Evolutionary conservation across 352 stramenopile genomes (phyloP).

Genomic region (Salisapilia sapeloensis): DNA sequence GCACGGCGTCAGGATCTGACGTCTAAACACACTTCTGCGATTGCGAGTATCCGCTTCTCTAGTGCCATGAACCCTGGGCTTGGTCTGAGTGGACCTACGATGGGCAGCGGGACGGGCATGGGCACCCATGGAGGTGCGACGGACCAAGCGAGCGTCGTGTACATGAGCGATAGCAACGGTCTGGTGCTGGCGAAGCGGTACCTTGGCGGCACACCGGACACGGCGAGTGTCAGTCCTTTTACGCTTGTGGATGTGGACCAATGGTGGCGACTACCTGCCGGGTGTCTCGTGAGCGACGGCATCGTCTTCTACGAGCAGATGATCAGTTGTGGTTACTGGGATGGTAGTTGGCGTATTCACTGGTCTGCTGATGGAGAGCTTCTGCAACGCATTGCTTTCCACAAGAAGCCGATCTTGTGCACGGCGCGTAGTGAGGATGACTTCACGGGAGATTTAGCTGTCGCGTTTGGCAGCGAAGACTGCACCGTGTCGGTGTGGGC

Average conservation of each 20-base stretch:
- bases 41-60: slow-evolving; percentile 65
- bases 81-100: slow-evolving; percentile 23
- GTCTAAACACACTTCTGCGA: slow-evolving; percentile 44
- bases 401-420: slow-evolving; percentile 77
- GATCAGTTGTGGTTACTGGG: slow-evolving; percentile 80
- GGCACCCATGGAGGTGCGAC: slow-evolving; percentile 37
- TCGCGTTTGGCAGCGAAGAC: slow-evolving; percentile 75
- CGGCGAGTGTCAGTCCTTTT: slow-evolving; percentile 48
- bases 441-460: slow-evolving; percentile 67
- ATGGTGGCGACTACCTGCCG: slow-evolving; percentile 69
- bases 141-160: slow-evolving; percentile 57
- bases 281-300: slow-evolving; percentile 53
- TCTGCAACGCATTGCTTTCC: slow-evolving; percentile 72
- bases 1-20: slow-evolving; percentile 62
- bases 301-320: slow-evolving; percentile 82
- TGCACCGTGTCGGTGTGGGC: slow-evolving; percentile 76
- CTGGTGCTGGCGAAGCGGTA: slow-evolving; percentile 67
- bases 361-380: slow-evolving; percentile 75
- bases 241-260: slow-evolving; percentile 70
- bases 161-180: slow-evolving; percentile 58
- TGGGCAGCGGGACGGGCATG: slow-evolving; percentile 59
- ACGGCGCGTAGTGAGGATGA: slow-evolving; percentile 75
- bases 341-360: slow-evolving; percentile 77
- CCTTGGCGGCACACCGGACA: slow-evolving; percentile 50
- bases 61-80: slow-evolving; percentile 48